Percentiles rank a stretch among this genome's conserved stretches.
These are phyloP conservation scores for Kazachstania taianensis DNA, from an alignment of 805 yeast species.

Conservation along the genomic window DNA sequence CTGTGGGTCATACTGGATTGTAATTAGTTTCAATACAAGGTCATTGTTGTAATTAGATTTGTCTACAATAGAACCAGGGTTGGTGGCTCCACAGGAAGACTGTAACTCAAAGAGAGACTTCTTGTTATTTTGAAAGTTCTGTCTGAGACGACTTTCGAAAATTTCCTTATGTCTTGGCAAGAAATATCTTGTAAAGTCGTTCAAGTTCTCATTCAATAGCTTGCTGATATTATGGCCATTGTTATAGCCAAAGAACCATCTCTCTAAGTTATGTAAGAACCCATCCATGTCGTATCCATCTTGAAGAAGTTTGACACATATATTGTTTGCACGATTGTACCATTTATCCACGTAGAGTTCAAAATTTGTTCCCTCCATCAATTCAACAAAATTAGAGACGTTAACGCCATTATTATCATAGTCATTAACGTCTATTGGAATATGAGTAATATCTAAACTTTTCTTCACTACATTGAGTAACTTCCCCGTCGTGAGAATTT, in stretches of 20 bases:
- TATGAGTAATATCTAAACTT: conserved; percentile 19
- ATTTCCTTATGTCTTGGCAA: conserved; percentile 9
- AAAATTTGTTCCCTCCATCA: conserved; percentile 34
- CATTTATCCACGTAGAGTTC: conserved; percentile 48
- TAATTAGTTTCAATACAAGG: conserved; percentile 23
- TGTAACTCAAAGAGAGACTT: background rate
- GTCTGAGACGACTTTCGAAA: conserved; percentile 22
- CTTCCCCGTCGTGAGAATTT: conserved; percentile 76
- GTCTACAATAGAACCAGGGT: background rate
- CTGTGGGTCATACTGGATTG: conserved; percentile 33
- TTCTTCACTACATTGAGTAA: conserved; percentile 51
- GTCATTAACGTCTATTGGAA: conserved; percentile 18
- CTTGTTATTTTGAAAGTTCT: conserved; percentile 18
- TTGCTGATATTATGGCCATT: conserved; percentile 20
- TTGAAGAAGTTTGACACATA: conserved; percentile 46
- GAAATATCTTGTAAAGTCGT: conserved; percentile 18
- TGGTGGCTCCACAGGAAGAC: no score
- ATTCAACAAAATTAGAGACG: conserved; percentile 9
- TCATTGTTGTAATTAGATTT: conserved; percentile 6
- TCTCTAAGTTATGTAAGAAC: conserved; percentile 42
- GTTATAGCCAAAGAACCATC: conserved; percentile 38
- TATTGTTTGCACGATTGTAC: conserved; percentile 55
- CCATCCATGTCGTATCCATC: conserved; percentile 47
- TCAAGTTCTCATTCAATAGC: conserved; percentile 18
- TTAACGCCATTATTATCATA: background rate